These are phyloP conservation scores for Pseudozyma hubeiensis DNA, from an alignment of 1,284 basidiomycete species.

Conservation along the genomic window DNA sequence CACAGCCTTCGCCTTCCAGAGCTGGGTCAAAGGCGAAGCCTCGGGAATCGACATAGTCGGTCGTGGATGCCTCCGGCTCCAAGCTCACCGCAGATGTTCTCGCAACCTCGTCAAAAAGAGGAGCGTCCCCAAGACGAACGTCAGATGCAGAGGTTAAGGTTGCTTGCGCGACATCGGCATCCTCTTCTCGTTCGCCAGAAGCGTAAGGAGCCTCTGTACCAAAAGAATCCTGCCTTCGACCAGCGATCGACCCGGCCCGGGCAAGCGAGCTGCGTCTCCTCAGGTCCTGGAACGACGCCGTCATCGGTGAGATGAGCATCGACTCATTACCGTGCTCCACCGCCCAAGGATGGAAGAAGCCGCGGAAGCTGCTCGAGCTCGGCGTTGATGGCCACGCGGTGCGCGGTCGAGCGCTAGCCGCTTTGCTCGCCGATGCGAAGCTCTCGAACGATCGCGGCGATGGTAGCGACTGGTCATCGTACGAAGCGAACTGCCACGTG, in stretches of 20 bases:
- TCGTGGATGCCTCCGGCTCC: background rate
- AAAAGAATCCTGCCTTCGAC: slow-evolving; percentile 19
- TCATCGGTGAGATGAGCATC: slow-evolving; percentile 46
- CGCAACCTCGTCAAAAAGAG: slow-evolving; percentile 29
- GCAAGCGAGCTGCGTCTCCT: slow-evolving; percentile 33
- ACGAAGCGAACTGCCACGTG: slow-evolving; percentile 40
- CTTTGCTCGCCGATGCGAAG: slow-evolving; percentile 5
- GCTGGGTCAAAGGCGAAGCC: slow-evolving; percentile 35
- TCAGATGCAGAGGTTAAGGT: background rate
- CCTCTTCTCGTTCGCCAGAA: background rate
- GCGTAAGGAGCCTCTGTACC: slow-evolving; percentile 7
- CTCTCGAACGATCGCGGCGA: slow-evolving; percentile 34
- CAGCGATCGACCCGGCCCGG: slow-evolving; percentile 5
- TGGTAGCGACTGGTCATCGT: slow-evolving; percentile 43
- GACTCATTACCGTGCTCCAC: slow-evolving; percentile 28
- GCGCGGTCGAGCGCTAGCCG: slow-evolving; percentile 11
- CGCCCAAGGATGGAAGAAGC: slow-evolving; percentile 49
- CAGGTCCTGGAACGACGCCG: slow-evolving; percentile 25
- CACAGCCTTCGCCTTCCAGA: slow-evolving; percentile 27
- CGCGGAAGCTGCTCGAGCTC: slow-evolving; percentile 32
- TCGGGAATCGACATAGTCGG: background rate
- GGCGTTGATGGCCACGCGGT: slow-evolving; percentile 35
- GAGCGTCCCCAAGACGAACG: slow-evolving; percentile 6
- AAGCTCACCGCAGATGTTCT: slow-evolving; percentile 22
- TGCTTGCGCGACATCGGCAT: background rate